These are phyloP conservation scores for Mycena polygramma DNA, from an alignment of 768 basidiomycete genomes.

Conservation along the genomic window DNA sequence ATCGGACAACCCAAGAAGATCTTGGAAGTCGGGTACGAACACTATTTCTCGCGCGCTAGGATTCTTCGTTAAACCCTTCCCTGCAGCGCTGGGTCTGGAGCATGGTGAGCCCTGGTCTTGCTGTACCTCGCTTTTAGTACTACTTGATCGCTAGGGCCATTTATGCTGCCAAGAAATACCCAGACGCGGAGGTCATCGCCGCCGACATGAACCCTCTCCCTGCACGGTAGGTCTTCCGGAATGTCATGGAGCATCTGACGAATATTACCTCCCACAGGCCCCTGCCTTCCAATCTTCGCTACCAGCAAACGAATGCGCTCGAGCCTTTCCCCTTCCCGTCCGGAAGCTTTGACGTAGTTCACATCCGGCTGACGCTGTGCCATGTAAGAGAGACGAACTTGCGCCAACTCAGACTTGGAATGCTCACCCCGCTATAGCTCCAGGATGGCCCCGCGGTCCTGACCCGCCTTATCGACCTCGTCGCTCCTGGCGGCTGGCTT, in stretches of 20 bases:
- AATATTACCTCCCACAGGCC: constrained; percentile 19
- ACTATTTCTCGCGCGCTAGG: neutral
- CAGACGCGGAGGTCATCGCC: neutral
- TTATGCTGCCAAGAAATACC: constrained; percentile 18
- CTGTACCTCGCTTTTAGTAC: neutral
- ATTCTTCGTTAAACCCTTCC: neutral
- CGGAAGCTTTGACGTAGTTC: constrained; percentile 42
- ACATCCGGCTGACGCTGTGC: constrained; percentile 39
- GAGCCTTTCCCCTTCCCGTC: constrained; percentile 38
- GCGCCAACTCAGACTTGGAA: neutral
- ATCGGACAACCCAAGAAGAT: constrained; percentile 38
- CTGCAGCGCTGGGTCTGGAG: constrained; percentile 19
- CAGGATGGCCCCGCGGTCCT: constrained; percentile 34
- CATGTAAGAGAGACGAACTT: constrained; percentile 35
- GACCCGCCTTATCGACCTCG: constrained; percentile 32
- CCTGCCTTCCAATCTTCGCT: constrained; percentile 36
- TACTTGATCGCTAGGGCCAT: constrained; percentile 13
- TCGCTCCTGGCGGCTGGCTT: constrained; percentile 28
- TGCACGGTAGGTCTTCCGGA: constrained; percentile 4
- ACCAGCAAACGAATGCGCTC: constrained; percentile 34
- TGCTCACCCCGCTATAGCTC: constrained; percentile 22
- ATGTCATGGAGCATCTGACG: neutral
- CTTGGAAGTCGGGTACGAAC: constrained; percentile 41
- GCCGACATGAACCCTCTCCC: constrained; percentile 23
- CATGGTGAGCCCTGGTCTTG: constrained; percentile 7